Evolutionary conservation across 2,329 filamentous ascomycete species (phyloP), one percentile per base, ranked within the genome.

Genomic region (Ascochyta rabiei): DNA sequence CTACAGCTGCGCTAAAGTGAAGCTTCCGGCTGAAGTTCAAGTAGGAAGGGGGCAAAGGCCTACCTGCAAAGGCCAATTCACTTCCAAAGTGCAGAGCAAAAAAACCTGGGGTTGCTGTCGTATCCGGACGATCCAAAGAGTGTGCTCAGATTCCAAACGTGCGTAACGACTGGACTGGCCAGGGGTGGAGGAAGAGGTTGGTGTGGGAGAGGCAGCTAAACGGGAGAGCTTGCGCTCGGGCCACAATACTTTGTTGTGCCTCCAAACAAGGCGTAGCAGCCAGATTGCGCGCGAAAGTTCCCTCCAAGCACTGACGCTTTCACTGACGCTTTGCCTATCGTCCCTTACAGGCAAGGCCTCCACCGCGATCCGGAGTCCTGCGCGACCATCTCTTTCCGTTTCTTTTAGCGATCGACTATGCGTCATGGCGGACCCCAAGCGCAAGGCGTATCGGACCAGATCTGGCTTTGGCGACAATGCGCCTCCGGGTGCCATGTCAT

Each of bases 401-500:
- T 56, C 39, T 49, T 45, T 23, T 21, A 41, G 12, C 12, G 16
- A 16, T 19, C 12, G 2, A 35, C 21, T 6, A 18, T 16, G 12
- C 44, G 16, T n/a, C 26, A 49, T 57, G 54, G 31, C 34, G 24
- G 40, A 33, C 8, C 3, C 24, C 15, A 40, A 28, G 16, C 44
- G 39, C 30, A 50, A 31, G 23, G 23, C 35, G 34, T 26, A 42
- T 19, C 6, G 23, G 47, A 13, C 24, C 13, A 55, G 26, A 26
- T 15, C 46, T 2, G 48, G 39, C 8, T 59, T 62, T 39, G 51
- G 50, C n/a, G 38, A 49, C 6, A 41, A 30, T 18, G 61, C 56
- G 21, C 61, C 58, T 3, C 21, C 58, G 3, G 37, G 40, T 6
- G 52, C 56, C 6, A 41, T 68, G 23, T 56, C 53, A n/a, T 70